Evolutionary conservation across 352 stramenopile genomes (phyloP), one percentile per base, ranked within the genome.

Genomic region (Globisporangium rhizosaccharum): DNA sequence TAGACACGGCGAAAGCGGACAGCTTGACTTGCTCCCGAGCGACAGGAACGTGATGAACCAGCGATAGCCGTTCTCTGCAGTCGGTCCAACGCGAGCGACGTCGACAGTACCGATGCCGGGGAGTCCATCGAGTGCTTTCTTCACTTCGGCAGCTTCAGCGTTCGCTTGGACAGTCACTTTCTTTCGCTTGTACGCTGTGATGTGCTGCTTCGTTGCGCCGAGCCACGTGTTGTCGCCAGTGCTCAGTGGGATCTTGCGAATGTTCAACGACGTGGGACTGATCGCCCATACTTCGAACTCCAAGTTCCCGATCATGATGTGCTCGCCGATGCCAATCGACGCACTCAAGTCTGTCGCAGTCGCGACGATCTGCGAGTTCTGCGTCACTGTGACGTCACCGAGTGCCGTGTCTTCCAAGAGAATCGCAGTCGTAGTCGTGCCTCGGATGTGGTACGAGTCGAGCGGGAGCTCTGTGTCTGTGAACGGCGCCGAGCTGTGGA

Each of bases 41-140:
- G 81, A 91, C 53, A 81, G 44, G 44, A 93, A 88, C 20, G 84
- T 90, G 4, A 93, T 70, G 39, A 68, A 65, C 84, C 84, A 93
- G 2, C 60, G 64, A 60, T 87, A 91, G 2, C 72, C 84, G 20
- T 90, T 87, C 44, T 53, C 51, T 20, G 56, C 62, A 0, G 82
- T 88, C 0, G 81, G 84, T 0, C 84, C 84, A 18, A 75, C 53
- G 3, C 84, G 79, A 11, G 77, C 66, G 0, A 89, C 82, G 9
- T 82, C 68, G 42, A 91, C 71, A 0, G 72, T 65, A 8, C 84
- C 84, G 23, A 87, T 63, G 1, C 81, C 84, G 6, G 81, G 68
- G 0, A 91, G 67, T 0, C 61, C 63, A 50, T 71, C 47, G 15
- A 93, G 52, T 0, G 68, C 71, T 23, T 58, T 61, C 48, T 82